Evolutionary conservation across 257 asterid genomes (phyloP).

Genomic region (Fraxinus pennsylvanica): DNA sequence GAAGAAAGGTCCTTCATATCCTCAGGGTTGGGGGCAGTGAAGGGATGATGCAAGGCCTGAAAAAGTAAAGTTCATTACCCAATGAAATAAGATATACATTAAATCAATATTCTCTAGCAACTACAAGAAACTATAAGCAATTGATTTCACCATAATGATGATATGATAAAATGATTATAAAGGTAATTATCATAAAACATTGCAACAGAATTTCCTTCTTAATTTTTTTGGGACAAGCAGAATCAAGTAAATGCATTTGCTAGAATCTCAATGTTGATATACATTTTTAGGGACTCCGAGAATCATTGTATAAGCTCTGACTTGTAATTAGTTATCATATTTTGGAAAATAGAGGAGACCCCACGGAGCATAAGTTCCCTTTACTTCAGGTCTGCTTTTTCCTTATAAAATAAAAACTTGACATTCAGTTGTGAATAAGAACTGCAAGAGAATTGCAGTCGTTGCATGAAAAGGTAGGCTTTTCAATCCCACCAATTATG

Average conservation of each 20-base stretch:
- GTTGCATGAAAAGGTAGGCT: background rate
- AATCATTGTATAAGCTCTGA: background rate
- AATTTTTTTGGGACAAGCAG: background rate
- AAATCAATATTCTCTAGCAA: background rate
- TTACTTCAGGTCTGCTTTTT: background rate
- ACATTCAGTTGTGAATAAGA: background rate
- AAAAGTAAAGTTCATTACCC: slow-evolving; percentile 14
- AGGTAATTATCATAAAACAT: background rate
- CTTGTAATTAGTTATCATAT: background rate
- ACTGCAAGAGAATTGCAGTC: background rate
- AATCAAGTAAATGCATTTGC: background rate
- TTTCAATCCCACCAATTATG: background rate
- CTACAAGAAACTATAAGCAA: slow-evolving; percentile 9
- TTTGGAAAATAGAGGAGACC: background rate
- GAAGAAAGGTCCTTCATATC: slow-evolving; percentile 78
- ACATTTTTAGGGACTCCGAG: background rate
- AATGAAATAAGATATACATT: background rate
- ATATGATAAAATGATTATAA: background rate
- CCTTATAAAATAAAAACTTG: background rate
- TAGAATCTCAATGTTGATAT: background rate
- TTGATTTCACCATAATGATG: no score
- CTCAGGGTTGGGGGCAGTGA: slow-evolving; percentile 96
- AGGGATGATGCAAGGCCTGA: slow-evolving; percentile 98
- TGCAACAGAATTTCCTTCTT: background rate
- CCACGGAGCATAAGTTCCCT: background rate